A percentile compares a stretch with the other conserved stretches of the same genome.
Evolutionary conservation across 805 yeast genomes (phyloP).

Genomic region (Wilhelminamyces savonicus): DNA sequence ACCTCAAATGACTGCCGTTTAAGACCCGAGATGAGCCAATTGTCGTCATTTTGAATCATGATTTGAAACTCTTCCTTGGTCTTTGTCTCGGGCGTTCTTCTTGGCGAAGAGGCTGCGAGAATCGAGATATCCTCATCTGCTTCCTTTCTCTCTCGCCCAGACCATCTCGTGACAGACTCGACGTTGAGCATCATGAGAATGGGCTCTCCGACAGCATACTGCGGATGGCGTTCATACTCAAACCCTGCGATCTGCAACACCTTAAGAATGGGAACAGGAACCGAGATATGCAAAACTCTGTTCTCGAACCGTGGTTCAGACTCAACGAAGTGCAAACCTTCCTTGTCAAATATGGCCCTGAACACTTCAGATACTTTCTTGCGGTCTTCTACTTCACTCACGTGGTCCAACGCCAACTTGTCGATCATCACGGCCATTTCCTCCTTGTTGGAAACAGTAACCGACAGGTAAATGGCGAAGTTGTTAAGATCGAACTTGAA

Average conservation of each 20-base stretch:
- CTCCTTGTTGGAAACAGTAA: background rate
- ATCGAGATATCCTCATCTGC: slow-evolving; percentile 6
- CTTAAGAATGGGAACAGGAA: slow-evolving; percentile 56
- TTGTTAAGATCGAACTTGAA: slow-evolving; percentile 16
- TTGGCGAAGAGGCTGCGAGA: slow-evolving; percentile 21
- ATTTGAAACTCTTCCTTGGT: slow-evolving; percentile 31
- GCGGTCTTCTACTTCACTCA: background rate
- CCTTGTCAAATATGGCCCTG: too few species aligned
- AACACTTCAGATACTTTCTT: too few species aligned
- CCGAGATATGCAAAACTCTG: slow-evolving; percentile 50
- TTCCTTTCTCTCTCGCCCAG: slow-evolving; percentile 6
- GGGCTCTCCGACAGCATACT: slow-evolving; percentile 58
- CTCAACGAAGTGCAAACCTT: too few species aligned
- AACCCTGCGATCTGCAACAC: slow-evolving; percentile 55
- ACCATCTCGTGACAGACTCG: slow-evolving; percentile 43
- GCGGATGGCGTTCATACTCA: slow-evolving; percentile 30
- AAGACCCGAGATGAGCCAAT: slow-evolving; percentile 78
- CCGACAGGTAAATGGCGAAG: slow-evolving; percentile 11
- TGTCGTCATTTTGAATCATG: slow-evolving; percentile 51
- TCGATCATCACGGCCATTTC: background rate
- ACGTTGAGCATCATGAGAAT: slow-evolving; percentile 41
- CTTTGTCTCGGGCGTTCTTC: slow-evolving; percentile 2
- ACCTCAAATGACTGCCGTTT: slow-evolving; percentile 46
- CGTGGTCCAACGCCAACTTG: background rate
- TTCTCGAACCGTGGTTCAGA: too few species aligned